phyloP scores from a whole-genome alignment of 1,139 yeast species.

The Lodderomyces beijingensis region DNA sequence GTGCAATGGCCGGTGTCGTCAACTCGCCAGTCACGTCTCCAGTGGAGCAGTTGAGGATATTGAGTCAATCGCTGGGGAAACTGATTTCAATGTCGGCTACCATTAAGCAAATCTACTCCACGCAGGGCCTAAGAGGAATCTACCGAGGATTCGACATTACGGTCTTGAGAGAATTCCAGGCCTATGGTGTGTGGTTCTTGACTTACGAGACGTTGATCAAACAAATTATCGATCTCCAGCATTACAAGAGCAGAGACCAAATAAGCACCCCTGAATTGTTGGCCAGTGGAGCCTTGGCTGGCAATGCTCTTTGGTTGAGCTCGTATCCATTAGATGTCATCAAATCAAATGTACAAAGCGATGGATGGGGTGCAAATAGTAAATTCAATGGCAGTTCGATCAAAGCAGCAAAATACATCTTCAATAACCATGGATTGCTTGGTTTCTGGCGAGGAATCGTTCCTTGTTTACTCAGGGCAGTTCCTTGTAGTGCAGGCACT shows the following conservation, averaged over 20 bases:
- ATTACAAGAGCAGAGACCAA: constrained; percentile 42
- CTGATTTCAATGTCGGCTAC: constrained; percentile 41
- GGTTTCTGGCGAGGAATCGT: constrained; percentile 73
- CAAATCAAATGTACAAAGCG: constrained; percentile 68
- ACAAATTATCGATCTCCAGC: constrained; percentile 28
- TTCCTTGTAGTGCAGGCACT: constrained; percentile 74
- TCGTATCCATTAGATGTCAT: constrained; percentile 72
- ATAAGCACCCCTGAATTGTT: constrained; percentile 61
- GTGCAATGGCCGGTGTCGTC: constrained; percentile 75
- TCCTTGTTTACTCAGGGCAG: constrained; percentile 66
- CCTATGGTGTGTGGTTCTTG: constrained; percentile 80
- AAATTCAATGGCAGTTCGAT: constrained; percentile 42
- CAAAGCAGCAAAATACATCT: constrained; percentile 46
- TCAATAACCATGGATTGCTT: constrained; percentile 40
- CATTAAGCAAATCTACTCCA: constrained; percentile 38
- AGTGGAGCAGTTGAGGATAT: constrained; percentile 70
- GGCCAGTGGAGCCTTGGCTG: constrained; percentile 64
- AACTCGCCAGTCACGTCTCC: constrained; percentile 71
- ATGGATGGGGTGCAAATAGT: constrained; percentile 45
- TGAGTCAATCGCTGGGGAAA: constrained; percentile 55
- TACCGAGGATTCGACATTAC: constrained; percentile 63
- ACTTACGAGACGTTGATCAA: constrained; percentile 63
- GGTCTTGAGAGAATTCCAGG: constrained; percentile 64
- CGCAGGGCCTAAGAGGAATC: constrained; percentile 51
- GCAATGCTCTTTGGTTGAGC: constrained; percentile 67